Evolutionary conservation across 768 basidiomycete species (phyloP), one percentile per base, ranked within the genome.

Genomic region (Pleurotus pulmonarius): DNA sequence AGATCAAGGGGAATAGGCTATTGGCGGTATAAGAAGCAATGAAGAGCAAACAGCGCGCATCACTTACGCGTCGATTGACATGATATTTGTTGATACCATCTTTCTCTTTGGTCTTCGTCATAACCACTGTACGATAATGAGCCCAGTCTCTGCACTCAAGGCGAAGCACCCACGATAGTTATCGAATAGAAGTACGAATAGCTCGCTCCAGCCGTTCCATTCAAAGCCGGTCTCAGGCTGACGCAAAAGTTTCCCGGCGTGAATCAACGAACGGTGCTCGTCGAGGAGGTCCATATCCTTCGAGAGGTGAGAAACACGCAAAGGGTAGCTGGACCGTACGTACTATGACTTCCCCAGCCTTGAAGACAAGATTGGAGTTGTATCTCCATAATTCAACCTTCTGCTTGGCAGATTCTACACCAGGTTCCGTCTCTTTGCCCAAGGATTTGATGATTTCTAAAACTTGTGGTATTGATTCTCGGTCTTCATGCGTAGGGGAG

Each of bases 1-100:
- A 99, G 77, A 63, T 97, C 94, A 58, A 99, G 75, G 15, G 96
- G 95, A 44, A 98, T 92, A 0, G 96, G 95, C 92, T 96, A 60
- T 9, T 9, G 40, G 39, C 29, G 7, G 39, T 15, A 65, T 16
- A 67, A 41, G 37, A 53, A 11, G 58, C 13, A 4, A 6, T 48
- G 37, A 61, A 52, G 7, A 15, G 53, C 41, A 11, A 16, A 39
- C 15, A 18, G 25, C 20, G 18, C 5, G 12, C 18, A 38, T 46
- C 11, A 70, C 86, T 63, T 66, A 92, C 94, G 63, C 91, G 76
- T 64, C 88, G 81, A 66, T 88, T 89, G 60, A 95, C 89, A 49
- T 86, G 78, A 63, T 91, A 94, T 67, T 86, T 90, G 0, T 78
- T 85, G 11, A 84, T 65, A 0, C 87, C 86, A 45, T 94, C 90